These are phyloP conservation scores for Candida nanaspora DNA, from an alignment of 805 yeast genomes.

Conservation along the genomic window DNA sequence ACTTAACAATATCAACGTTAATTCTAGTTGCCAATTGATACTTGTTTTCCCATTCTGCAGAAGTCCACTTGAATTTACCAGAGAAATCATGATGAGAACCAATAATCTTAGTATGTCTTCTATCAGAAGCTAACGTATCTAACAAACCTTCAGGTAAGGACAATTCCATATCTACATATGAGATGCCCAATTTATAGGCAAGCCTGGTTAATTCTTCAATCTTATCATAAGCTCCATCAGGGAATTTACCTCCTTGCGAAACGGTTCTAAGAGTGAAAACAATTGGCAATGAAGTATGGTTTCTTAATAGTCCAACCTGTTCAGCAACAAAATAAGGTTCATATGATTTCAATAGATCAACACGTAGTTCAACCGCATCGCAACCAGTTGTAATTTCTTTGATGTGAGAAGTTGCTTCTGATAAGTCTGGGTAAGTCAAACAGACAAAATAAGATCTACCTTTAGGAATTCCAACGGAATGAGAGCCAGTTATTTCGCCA, in stretches of 20 bases:
- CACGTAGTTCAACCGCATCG: conserved; percentile 78
- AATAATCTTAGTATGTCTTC: conserved; percentile 62
- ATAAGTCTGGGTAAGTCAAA: conserved; percentile 59
- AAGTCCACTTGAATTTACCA: conserved; percentile 57
- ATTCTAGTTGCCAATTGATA: conserved; percentile 59
- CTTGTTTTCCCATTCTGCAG: conserved; percentile 67
- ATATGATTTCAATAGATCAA: conserved; percentile 54
- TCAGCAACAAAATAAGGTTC: conserved; percentile 54
- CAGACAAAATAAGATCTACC: conserved; percentile 64
- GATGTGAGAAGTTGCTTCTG: conserved; percentile 34
- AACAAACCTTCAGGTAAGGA: conserved; percentile 53
- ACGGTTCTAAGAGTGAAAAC: conserved; percentile 73
- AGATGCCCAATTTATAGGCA: conserved; percentile 75
- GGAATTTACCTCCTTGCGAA: conserved; percentile 79
- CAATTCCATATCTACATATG: conserved; percentile 74
- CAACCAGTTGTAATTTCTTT: conserved; percentile 58
- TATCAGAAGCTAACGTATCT: conserved; percentile 42
- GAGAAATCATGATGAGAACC: conserved; percentile 77
- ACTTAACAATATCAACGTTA: conserved; percentile 70
- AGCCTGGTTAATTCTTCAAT: conserved; percentile 46
- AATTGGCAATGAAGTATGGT: conserved; percentile 61
- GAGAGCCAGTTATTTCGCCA: conserved; percentile 52
- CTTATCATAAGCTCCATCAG: conserved; percentile 42
- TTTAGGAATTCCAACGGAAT: conserved; percentile 30
- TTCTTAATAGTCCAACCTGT: conserved; percentile 67